These are phyloP conservation scores for Bruguiera parviflora DNA, from an alignment of 345 rosid genomes.

Conservation along the genomic window DNA sequence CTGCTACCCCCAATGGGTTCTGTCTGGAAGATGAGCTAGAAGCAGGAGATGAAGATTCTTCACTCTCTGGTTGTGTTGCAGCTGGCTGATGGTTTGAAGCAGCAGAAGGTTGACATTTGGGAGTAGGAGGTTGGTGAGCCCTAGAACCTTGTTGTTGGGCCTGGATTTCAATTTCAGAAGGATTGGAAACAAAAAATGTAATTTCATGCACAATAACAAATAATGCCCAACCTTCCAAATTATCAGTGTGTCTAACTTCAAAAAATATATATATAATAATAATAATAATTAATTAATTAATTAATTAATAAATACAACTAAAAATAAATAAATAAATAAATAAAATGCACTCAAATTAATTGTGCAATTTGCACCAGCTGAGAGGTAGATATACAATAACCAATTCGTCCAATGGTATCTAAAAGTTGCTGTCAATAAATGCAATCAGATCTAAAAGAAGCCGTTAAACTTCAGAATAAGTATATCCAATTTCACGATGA, in stretches of 20 bases:
- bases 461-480: background rate
- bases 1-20: slow-evolving; percentile 40
- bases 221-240: background rate
- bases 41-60: slow-evolving; percentile 58
- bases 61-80: slow-evolving; percentile 32
- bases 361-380: background rate
- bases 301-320: background rate
- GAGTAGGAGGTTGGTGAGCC: slow-evolving; percentile 32
- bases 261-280: background rate
- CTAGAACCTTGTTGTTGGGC: slow-evolving; percentile 35
- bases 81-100: slow-evolving; percentile 33
- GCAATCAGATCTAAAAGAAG: background rate
- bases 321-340: too few relatives aligned
- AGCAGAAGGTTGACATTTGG: slow-evolving; percentile 23
- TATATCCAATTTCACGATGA: background rate
- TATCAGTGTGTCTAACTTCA: too few relatives aligned
- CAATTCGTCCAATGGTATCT: background rate
- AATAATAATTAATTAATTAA: too few relatives aligned
- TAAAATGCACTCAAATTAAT: background rate
- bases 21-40: slow-evolving; percentile 77
- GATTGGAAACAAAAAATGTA: background rate
- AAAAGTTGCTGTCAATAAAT: too few relatives aligned
- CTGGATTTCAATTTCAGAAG: slow-evolving; percentile 18
- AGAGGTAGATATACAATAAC: background rate
- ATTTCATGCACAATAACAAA: background rate